phyloP scores from a whole-genome alignment of 257 asterid genomes.

The Solanum appendiculatum region DNA sequence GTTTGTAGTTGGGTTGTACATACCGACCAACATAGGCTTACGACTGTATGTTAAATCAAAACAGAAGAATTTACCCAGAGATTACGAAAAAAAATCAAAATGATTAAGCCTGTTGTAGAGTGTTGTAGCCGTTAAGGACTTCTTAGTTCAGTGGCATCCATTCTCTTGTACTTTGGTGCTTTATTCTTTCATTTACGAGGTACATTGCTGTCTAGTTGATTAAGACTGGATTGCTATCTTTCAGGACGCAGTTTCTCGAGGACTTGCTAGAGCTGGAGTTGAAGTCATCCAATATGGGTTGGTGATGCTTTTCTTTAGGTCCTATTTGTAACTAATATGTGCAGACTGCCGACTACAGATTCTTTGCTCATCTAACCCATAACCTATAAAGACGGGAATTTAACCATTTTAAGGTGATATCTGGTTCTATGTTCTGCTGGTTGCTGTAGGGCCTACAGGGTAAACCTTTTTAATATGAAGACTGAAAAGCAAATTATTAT shows the following conservation, averaged over 20 bases:
- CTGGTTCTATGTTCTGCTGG: background rate
- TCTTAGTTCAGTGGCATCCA: background rate
- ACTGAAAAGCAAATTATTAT: background rate
- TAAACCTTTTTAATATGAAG: background rate
- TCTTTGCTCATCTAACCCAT: background rate
- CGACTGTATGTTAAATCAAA: background rate
- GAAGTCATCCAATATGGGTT: conserved; percentile 89
- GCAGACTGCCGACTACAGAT: background rate
- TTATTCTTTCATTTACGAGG: background rate
- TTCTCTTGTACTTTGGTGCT: background rate
- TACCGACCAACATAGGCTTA: background rate
- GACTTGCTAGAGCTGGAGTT: conserved; percentile 71
- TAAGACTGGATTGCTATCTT: conserved; percentile 8
- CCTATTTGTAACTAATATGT: background rate
- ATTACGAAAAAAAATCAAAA: background rate
- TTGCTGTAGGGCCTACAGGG: background rate
- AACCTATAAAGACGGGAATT: background rate
- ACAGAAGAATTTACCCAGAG: background rate
- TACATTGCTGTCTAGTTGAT: background rate
- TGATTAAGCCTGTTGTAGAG: background rate
- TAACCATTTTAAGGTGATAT: background rate
- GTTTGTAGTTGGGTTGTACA: background rate
- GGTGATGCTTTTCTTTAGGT: conserved; percentile 18
- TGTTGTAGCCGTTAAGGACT: background rate
- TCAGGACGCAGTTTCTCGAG: conserved; percentile 95